Conservation (phyloP, 2,329 filamentous ascomycete genomes). For the Aspergillus unguis region DNA sequence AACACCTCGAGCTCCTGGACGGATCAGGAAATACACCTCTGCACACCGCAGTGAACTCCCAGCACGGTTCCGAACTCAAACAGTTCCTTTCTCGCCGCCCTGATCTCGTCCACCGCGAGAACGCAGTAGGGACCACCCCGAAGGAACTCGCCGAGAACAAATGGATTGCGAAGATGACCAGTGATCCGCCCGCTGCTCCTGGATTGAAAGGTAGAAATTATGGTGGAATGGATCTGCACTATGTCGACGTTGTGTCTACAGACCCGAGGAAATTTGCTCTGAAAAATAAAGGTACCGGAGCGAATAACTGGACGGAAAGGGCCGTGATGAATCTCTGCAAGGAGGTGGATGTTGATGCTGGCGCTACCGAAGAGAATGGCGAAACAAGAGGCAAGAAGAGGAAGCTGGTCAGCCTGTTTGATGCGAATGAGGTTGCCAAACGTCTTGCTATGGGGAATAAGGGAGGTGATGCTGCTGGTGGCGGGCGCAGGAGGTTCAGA, state of each 20-base stretch:
- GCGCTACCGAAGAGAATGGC: not conserved
- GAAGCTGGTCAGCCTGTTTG: conserved; percentile 54
- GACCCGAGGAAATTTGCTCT: conserved; percentile 8
- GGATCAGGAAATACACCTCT: conserved; percentile 44
- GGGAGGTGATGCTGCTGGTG: not conserved
- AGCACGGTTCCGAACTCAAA: conserved; percentile 56
- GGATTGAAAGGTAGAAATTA: not conserved
- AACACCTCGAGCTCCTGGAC: conserved; percentile 45
- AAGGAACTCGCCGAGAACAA: conserved; percentile 49
- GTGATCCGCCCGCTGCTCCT: conserved; percentile 11
- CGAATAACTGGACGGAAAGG: not conserved
- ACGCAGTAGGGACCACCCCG: conserved; percentile 71
- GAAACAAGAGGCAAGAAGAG: conserved; percentile 39
- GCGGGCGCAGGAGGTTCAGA: not conserved
- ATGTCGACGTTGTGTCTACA: not conserved
- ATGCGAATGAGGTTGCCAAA: conserved; percentile 61
- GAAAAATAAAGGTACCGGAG: not conserved
- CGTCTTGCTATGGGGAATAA: conserved; percentile 36
- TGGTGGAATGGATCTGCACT: not conserved
- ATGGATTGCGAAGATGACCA: conserved; percentile 27
- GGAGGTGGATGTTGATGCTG: not conserved
- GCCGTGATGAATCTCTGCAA: conserved; percentile 38
- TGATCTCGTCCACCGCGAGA: conserved; percentile 65
- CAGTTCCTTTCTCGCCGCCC: conserved; percentile 53
- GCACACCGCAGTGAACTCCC: conserved; percentile 39